These are phyloP conservation scores for Xylariaceae sp. DNA, from an alignment of 2,329 filamentous ascomycete genomes.

Conservation along the genomic window DNA sequence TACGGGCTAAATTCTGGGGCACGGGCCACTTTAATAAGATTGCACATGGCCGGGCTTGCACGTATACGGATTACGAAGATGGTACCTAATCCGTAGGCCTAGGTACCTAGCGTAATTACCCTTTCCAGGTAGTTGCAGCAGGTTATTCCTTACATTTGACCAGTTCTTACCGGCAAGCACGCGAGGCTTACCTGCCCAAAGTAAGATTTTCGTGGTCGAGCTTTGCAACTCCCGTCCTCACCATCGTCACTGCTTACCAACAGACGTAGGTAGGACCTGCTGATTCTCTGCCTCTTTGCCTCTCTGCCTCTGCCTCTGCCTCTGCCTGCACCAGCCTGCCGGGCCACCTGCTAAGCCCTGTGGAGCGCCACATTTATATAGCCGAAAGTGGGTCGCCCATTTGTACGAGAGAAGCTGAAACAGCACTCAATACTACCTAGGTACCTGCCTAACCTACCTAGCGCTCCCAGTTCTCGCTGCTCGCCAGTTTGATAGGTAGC, in stretches of 20 bases:
- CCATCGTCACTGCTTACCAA: neutral
- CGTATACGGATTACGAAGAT: neutral
- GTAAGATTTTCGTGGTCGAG: too few relatives aligned
- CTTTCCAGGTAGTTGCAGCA: too few relatives aligned
- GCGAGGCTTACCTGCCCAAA: neutral
- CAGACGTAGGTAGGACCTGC: neutral
- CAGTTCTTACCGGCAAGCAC: neutral
- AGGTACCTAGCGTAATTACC: neutral
- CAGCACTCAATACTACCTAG: neutral
- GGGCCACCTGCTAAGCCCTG: neutral
- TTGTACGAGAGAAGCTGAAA: constrained; percentile 16
- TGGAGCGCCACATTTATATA: neutral
- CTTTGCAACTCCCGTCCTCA: too few relatives aligned
- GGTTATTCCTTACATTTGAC: neutral
- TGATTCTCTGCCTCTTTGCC: too few relatives aligned
- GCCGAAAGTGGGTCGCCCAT: neutral
- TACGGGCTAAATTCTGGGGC: neutral
- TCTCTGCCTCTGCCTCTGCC: too few relatives aligned
- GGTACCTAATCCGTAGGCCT: neutral
- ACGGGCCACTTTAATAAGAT: neutral
- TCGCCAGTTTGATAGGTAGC: constrained; percentile 3
- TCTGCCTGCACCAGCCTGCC: neutral
- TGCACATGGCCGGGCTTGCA: neutral
- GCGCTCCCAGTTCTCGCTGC: neutral
- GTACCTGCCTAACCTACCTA: neutral